Evolutionary conservation across 495 filamentous ascomycete genomes (phyloP), one percentile per base, ranked within the genome.

Genomic region (Hypoxylon lenormandii): DNA sequence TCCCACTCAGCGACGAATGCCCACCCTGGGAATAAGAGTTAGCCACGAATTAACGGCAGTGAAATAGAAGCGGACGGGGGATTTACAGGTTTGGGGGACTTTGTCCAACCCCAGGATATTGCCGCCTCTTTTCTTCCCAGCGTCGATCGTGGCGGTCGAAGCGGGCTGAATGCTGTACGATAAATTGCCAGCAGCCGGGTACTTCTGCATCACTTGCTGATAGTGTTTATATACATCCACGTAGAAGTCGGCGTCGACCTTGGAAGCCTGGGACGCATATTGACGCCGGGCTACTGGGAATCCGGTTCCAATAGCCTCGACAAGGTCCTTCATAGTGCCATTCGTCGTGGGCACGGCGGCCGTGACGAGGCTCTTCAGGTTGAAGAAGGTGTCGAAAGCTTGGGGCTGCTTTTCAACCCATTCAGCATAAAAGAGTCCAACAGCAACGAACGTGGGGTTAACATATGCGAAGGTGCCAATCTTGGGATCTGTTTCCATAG

Each of bases 371-470:
- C 65, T 67, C 10, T 38, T 54, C 13, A 61, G 38, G 16, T 56
- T 45, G 13, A 49, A 33, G 43, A 68, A 57, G 0, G 64, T 22
- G 11, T 62, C 12, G 22, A 68, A 55, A 11, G 51, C 56, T 2
- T 36, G 8, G 4, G 57, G 56, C 5, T 13, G 13, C 0, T 61
- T 22, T 6, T 5, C 33, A 10, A n/a, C 16, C 11, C 12, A 50
- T 42, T 66, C 64, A 10, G 58, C 69, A 50, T 76, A 76, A 11
- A 76, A 49, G 38, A 76, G 58, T 40, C 69, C 67, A 6, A 76
- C 67, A 6, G 68, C 73, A 10, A 76, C 60, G 54, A 73, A 64
- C 21, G 52, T 51, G 40, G 57, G 23, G 60, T 69, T 52, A 57
- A 57, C 65, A 33, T 62, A 70, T 3, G 62, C 69, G 58, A 77